Evolutionary conservation across 169 alveolate species (phyloP).

Genomic region (Besnoitia besnoiti): DNA sequence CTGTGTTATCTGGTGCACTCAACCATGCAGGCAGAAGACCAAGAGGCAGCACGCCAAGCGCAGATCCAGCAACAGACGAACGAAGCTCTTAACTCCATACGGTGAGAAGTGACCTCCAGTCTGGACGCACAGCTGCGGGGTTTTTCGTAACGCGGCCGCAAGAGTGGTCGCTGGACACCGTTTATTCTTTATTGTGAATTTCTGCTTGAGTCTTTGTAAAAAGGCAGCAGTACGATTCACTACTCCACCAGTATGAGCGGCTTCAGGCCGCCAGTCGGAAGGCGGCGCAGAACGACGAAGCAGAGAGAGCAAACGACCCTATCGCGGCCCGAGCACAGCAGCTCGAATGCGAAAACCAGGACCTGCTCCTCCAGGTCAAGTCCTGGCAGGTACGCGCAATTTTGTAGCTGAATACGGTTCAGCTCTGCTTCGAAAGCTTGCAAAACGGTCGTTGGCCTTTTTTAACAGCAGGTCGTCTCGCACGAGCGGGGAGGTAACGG

Average conservation of each 20-base stretch:
- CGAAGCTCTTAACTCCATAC: background rate
- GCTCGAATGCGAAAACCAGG: constrained; percentile 57
- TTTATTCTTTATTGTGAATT: no score
- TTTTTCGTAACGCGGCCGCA: background rate
- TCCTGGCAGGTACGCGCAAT: constrained; percentile 47
- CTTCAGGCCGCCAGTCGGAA: background rate
- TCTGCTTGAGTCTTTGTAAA: no score
- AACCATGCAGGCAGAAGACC: constrained; percentile 28
- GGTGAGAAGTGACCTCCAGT: no score
- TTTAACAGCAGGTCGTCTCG: background rate
- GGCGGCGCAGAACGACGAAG: constrained; percentile 37
- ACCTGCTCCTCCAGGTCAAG: constrained; percentile 43
- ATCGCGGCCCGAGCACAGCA: constrained; percentile 20
- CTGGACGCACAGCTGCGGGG: no score
- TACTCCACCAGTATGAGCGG: constrained; percentile 15
- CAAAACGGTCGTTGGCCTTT: no score
- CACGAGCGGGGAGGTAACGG: background rate
- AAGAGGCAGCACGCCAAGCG: constrained; percentile 18
- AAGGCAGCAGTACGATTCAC: constrained; percentile 17
- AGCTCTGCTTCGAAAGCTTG: background rate
- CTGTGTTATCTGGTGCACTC: background rate
- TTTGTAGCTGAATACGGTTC: background rate
- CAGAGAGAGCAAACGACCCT: constrained; percentile 17
- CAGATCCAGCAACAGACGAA: constrained; percentile 5
- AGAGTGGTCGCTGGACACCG: background rate